Conservation (phyloP, 495 filamentous ascomycete species). For the Amphirosellinia nigrospora region DNA sequence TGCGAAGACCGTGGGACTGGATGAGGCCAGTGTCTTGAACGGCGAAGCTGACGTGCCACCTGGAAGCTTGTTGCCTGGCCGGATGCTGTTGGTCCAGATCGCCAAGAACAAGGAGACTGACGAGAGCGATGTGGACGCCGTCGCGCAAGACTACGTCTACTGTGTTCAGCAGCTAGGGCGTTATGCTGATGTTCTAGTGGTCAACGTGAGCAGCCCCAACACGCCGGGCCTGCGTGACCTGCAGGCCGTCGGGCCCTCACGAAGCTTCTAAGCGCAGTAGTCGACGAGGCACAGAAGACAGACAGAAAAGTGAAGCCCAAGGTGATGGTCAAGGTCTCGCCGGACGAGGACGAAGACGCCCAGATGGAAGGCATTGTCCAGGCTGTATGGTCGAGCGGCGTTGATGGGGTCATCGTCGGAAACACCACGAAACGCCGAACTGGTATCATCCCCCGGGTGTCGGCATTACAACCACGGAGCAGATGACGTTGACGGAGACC, state of each 20-base stretch:
- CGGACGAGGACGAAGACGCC: slow-evolving; percentile 84
- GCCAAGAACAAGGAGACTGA: slow-evolving; percentile 95
- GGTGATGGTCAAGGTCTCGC: slow-evolving; percentile 97
- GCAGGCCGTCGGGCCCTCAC: slow-evolving; percentile 84
- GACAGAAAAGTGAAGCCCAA: slow-evolving; percentile 74
- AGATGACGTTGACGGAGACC: slow-evolving; percentile 69
- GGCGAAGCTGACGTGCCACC: slow-evolving; percentile 68
- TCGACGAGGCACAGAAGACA: slow-evolving; percentile 71
- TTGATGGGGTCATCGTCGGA: slow-evolving; percentile 95
- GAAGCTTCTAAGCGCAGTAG: slow-evolving; percentile 78
- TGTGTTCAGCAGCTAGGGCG: slow-evolving; percentile 80
- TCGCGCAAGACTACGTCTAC: slow-evolving; percentile 82
- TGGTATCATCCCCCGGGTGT: slow-evolving; percentile 69
- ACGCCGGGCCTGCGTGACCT: slow-evolving; percentile 86
- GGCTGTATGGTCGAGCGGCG: slow-evolving; percentile 81
- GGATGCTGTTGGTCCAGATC: slow-evolving; percentile 88
- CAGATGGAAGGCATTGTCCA: slow-evolving; percentile 87
- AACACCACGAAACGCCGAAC: slow-evolving; percentile 91
- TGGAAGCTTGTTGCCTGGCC: slow-evolving; percentile 74
- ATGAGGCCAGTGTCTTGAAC: slow-evolving; percentile 74
- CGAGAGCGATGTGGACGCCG: slow-evolving; percentile 81
- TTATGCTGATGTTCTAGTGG: slow-evolving; percentile 93
- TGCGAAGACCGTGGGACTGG: slow-evolving; percentile 71
- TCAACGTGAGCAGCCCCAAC: slow-evolving; percentile 97
- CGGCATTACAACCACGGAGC: slow-evolving; percentile 68